Evolutionary conservation across 2,329 filamentous ascomycete species (phyloP), one percentile per base, ranked within the genome.

Genomic region (Cephalotrichum gorgonifer): DNA sequence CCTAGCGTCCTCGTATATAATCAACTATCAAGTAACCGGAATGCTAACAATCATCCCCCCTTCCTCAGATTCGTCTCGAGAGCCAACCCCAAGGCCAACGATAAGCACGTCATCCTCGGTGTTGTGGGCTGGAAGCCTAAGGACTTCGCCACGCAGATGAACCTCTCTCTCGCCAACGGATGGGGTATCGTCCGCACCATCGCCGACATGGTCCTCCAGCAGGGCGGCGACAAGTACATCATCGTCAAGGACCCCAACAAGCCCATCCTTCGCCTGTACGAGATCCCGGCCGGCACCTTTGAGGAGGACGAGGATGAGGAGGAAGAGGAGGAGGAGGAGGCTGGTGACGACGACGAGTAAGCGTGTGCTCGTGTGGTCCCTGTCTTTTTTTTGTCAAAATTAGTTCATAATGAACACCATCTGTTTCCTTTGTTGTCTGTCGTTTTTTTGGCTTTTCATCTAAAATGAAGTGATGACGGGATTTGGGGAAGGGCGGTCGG

Each of bases 161-260:
- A 96, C 73, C 71, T 98, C 61, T 94, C 90, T 61, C 79, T 97
- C 51, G 86, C 86, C 71, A 98, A 98, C 71, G 93, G 93, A 54
- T 98, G 93, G 93, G 93, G 93, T 67, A 97, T 98, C 56, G 93
- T 98, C 52, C 88, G 93, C 57, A 98, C 93, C 46, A 96, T 98
- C 62, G 88, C 88, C 59, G 93, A 98, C 69, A 94, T 97, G 85
- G 86, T 84, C 60, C 77, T 89, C 58, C 80, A 83, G 67, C 80
- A 83, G 67, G 76, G 78, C 48, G 83, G 81, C 63, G 76, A 81
- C 43, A 90, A 90, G 72, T 93, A 86, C 59, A 83, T 93, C 43
- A 75, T 86, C 20, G 80, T 85, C 62, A 85, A 85, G 83, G 93
- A 98, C 68, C 93, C 93, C 52, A 98, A 98, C 78, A 97, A 96